phyloP scores from a whole-genome alignment of 345 rosid species.

The Murraya koenigii region DNA sequence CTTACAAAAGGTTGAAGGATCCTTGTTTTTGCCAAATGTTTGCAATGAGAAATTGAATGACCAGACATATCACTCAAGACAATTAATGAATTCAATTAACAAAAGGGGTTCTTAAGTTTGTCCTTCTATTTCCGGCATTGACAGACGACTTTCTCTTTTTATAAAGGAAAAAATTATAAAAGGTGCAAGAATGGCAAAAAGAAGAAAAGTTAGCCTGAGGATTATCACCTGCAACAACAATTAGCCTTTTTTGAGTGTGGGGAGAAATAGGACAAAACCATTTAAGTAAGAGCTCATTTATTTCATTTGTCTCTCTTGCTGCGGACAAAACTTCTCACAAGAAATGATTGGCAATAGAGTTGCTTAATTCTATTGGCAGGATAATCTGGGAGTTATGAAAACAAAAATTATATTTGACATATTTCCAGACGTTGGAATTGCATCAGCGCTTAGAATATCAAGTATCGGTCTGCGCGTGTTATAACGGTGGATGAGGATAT shows the following conservation, averaged over 20 bases:
- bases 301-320: constrained; percentile 16
- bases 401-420: background rate
- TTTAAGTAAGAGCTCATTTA: constrained; percentile 28
- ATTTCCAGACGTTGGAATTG: background rate
- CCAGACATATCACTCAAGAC: background rate
- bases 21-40: background rate
- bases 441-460: background rate
- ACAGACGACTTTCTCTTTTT: background rate
- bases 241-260: background rate
- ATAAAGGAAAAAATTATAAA: constrained; percentile 6
- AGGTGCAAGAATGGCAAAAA: constrained; percentile 10
- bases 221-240: constrained; percentile 9
- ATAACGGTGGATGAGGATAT: background rate
- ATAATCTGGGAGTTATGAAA: background rate
- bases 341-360: constrained; percentile 16
- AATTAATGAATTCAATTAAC: constrained; percentile 8
- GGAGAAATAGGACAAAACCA: constrained; percentile 30
- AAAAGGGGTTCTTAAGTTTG: background rate
- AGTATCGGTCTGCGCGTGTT: background rate
- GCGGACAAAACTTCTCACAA: constrained; percentile 20
- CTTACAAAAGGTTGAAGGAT: background rate
- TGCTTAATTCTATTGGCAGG: background rate
- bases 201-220: background rate
- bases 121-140: constrained; percentile 2
- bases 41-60: background rate